phyloP scores from a whole-genome alignment of 2,329 filamentous ascomycete species.

The Magnaporthiopsis rhizophila region DNA sequence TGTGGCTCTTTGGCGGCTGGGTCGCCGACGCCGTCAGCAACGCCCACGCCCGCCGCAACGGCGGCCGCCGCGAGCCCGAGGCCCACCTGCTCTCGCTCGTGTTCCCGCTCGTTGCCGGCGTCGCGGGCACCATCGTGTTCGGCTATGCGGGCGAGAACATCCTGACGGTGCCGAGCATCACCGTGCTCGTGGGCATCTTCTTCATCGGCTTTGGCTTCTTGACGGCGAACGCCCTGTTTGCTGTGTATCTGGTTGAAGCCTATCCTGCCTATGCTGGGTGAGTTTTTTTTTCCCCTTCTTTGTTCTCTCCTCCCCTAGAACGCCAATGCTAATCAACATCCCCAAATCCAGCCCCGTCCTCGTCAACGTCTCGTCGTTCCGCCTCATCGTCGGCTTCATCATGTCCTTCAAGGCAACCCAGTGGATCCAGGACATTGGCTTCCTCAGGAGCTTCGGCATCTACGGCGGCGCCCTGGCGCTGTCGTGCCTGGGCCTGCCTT shows the following conservation, averaged over 20 bases:
- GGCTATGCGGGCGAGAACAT: constrained; percentile 17
- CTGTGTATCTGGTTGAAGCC: constrained; percentile 19
- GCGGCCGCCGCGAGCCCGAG: constrained; percentile 19
- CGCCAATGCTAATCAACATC: background rate
- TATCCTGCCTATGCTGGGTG: constrained; percentile 19
- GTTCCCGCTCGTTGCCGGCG: constrained; percentile 16
- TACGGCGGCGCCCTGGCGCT: constrained; percentile 24
- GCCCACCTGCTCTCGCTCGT: constrained; percentile 19
- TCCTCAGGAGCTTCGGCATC: constrained; percentile 20
- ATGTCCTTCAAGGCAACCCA: constrained; percentile 19
- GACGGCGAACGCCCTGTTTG: constrained; percentile 16
- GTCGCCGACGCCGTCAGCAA: constrained; percentile 21
- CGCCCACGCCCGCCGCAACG: constrained; percentile 14
- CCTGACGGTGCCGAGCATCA: constrained; percentile 12
- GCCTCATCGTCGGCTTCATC: constrained; percentile 23
- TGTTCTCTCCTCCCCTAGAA: background rate
- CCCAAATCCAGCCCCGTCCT: constrained; percentile 18
- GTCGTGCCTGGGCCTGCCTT: constrained; percentile 20
- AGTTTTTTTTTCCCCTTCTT: constrained; percentile 10
- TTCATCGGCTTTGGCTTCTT: constrained; percentile 16
- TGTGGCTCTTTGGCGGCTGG: constrained; percentile 23
- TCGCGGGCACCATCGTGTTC: constrained; percentile 17
- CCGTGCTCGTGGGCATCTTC: constrained; percentile 17
- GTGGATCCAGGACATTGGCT: constrained; percentile 20
- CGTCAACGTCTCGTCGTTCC: constrained; percentile 23